These are phyloP conservation scores for Oxytropis ochrocephala DNA, from an alignment of 306 rosid species.

Conservation along the genomic window DNA sequence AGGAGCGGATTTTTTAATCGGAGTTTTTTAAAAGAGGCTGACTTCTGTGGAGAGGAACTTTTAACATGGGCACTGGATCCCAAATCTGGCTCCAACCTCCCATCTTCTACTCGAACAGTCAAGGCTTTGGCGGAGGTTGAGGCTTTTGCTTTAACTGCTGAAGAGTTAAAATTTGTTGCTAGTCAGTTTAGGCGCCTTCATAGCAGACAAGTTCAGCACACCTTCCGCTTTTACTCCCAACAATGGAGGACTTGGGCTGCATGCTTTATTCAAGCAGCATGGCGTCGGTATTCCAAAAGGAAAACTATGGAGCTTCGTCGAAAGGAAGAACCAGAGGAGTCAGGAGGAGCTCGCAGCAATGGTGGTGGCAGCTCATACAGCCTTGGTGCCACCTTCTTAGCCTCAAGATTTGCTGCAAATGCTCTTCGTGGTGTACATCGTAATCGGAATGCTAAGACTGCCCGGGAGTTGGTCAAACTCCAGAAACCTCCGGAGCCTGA, in stretches of 20 bases:
- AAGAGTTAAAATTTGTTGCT: constrained; percentile 84
- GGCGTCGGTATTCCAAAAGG: constrained; percentile 82
- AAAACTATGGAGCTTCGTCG: constrained; percentile 56
- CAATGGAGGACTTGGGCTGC: constrained; percentile 98
- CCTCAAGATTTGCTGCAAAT: constrained; percentile 73
- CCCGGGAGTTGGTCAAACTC: constrained; percentile 57
- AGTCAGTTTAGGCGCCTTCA: constrained; percentile 91
- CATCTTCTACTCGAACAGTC: constrained; percentile 79
- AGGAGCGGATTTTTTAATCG: constrained; percentile 88
- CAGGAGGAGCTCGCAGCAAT: constrained; percentile 32
- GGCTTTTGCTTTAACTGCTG: constrained; percentile 75
- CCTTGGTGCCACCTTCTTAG: constrained; percentile 69
- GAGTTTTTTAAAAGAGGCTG: constrained; percentile 66
- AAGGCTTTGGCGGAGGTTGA: constrained; percentile 78
- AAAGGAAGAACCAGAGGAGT: constrained; percentile 52
- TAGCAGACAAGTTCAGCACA: constrained; percentile 91
- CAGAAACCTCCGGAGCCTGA: constrained; percentile 95
- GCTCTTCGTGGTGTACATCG: constrained; percentile 85
- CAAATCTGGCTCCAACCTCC: constrained; percentile 79
- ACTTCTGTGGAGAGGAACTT: constrained; percentile 93
- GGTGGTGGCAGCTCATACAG: constrained; percentile 36
- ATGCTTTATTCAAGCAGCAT: constrained; percentile 87
- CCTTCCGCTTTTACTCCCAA: constrained; percentile 91
- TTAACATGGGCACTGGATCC: constrained; percentile 95
- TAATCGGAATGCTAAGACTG: constrained; percentile 61